Evolutionary conservation across 140 eudicot species (phyloP), one percentile per base, ranked within the genome.

Genomic region (Ambrosia hybrid): DNA sequence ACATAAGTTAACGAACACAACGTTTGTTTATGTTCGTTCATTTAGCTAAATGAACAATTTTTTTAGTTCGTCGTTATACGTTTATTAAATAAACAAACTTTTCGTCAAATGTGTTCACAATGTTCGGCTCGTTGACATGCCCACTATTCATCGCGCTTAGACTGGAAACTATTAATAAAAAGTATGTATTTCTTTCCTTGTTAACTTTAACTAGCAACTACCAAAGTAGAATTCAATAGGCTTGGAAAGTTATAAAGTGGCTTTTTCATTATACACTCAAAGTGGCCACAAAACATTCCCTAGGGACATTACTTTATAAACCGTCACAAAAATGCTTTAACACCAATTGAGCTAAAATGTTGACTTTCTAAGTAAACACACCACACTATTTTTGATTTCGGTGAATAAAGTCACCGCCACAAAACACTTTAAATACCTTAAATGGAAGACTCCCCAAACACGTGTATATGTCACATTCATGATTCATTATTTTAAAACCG

Each of bases 221-320:
- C 67, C 14, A n/a, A 37, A 70, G 6, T 13, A 55, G 52, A 70
- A 77, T 61, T 60, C 41, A 16, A 63, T 39, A 21, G 45, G 67
- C 21, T 45, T 5, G 56, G 73, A 53, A 71, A 6, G 26, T 71
- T 46, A 3, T 39, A 43, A 78, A 78, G 56, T 64, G 57, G 51
- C 73, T 78, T 66, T 70, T 78, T 39, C 14, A 71, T 49, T 33
- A 43, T 30, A 14, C 67, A 72, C 82, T 72, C 46, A 78, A 78
- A 78, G 78, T 78, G 73, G 73, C 52, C 72, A 57, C 17, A 77
- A 72, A 72, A 72, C 82, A 78, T 78, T 78, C 82, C 73, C 57
- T 65, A 55, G 48, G 78, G 73, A 72, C 73, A 68, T 78, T 72
- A 78, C 78, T 72, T 65, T 65, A 66, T 65, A 66, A 41, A 78